A percentile compares a stretch with the other conserved stretches of the same genome.
phyloP scores from a whole-genome alignment of 495 filamentous ascomycete species.

The Friedmanniomyces simplex region DNA sequence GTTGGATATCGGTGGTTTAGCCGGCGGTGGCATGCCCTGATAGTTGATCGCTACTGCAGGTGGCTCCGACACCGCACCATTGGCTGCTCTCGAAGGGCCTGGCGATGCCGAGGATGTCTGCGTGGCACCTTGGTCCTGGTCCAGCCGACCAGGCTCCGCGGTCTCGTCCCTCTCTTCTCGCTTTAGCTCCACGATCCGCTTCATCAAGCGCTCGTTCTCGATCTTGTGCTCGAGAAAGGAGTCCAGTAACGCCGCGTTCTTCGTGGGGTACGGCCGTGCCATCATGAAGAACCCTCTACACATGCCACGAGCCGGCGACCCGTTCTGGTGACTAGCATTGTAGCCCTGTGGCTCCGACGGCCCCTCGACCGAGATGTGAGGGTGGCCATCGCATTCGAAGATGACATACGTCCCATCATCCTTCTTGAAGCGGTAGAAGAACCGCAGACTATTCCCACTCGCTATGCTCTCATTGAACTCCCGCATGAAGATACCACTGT shows the following conservation, averaged over 20 bases:
- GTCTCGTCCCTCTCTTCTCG: conserved; percentile 77
- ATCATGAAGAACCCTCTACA: conserved; percentile 92
- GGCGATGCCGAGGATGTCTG: too few relatives aligned
- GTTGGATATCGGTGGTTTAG: conserved; percentile 50
- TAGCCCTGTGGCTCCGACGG: conserved; percentile 29
- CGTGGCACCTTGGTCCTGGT: conserved; percentile 24
- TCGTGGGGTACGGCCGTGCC: conserved; percentile 82
- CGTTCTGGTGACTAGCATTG: conserved; percentile 42
- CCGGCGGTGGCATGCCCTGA: conserved; percentile 56
- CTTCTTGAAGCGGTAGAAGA: conserved; percentile 83
- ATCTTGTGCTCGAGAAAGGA: conserved; percentile 97
- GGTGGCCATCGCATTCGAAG: conserved; percentile 84
- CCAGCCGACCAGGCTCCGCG: conserved; percentile 38
- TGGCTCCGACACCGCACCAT: not conserved
- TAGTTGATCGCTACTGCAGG: conserved; percentile 20
- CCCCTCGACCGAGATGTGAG: conserved; percentile 68
- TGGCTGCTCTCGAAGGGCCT: not conserved
- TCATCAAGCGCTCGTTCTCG: conserved; percentile 80
- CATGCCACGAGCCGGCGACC: conserved; percentile 40
- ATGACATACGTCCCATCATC: conserved; percentile 63
- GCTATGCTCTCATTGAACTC: conserved; percentile 90
- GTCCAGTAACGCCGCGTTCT: conserved; percentile 73
- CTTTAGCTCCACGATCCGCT: conserved; percentile 74
- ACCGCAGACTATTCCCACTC: conserved; percentile 62
- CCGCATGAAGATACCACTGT: conserved; percentile 69